Evolutionary conservation across 805 yeast species (phyloP), one percentile per base, ranked within the genome.

Genomic region (Lachancea mirantina): DNA sequence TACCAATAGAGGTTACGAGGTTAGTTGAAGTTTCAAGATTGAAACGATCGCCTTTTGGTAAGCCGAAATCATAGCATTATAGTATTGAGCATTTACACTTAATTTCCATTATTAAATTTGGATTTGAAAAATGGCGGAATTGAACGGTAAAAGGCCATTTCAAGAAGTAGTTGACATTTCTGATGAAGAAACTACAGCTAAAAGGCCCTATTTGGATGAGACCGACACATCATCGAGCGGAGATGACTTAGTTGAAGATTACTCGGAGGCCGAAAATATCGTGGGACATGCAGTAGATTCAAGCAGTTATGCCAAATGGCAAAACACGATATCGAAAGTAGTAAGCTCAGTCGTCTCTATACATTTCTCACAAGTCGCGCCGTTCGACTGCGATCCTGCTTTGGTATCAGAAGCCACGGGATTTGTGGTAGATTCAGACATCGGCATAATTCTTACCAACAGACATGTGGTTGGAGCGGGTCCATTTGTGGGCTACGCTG

Each of bases 381-480:
- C 78, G 41, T 88, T 88, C 52, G 96, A 88, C 49, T 79, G 92
- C 23, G 96, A 88, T 46, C 60, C 76, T 2, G 79, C 94, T 1
- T 57, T 78, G 26, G 84, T 80, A 17, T 75, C 84, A 34, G 94
- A 88, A 57, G 96, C 96, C n/a, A 84, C 96, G 1, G 96, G 96
- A 2, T 88, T 88, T 56, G 85, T 88, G 5, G 96, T 88, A 8
- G 96, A 88, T 55, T 69, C 89, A 2, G 65, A 71, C 35, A 59
- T 74, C 16, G 96, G 96, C 10, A 73, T 87, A 38, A 85, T 88
- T 40, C 67, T 88, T 54, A 88, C 96, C 8, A 88, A 88, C 61
- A 71, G 96, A 51, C 96, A 88, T 52, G 96, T 88, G 30, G 96
- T 87, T 25, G 95, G 95, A 2, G 87, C 96, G 0, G 95, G 96